Conservation (phyloP, 257 asterid genomes). For the Gardenia jasminoides region DNA sequence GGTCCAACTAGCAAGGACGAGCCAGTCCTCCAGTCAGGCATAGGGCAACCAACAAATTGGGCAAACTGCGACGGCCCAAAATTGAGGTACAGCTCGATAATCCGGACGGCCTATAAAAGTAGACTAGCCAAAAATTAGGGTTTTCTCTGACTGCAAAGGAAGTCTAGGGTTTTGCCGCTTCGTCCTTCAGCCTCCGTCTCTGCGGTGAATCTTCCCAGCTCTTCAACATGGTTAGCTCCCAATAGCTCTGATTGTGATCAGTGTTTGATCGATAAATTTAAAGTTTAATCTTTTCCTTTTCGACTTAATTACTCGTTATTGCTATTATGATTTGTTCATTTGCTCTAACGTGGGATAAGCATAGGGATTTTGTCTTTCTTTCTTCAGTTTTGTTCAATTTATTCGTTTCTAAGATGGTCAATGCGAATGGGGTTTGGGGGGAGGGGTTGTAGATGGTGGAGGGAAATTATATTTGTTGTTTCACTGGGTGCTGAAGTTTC, state of each 20-base stretch:
- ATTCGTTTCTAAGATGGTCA: not conserved
- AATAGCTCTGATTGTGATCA: not conserved
- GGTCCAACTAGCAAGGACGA: not conserved
- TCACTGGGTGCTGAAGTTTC: not conserved
- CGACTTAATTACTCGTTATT: not conserved
- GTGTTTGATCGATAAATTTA: not conserved
- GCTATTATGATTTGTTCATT: not conserved
- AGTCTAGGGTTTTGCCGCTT: constrained; percentile 8
- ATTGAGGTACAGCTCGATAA: not conserved
- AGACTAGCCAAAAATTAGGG: not conserved
- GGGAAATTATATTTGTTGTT: not conserved
- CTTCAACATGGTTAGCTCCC: constrained; percentile 19
- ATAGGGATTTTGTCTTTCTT: not conserved
- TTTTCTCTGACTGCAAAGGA: not conserved
- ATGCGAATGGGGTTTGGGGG: not conserved
- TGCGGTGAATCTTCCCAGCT: constrained; percentile 2
- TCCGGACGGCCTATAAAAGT: not conserved
- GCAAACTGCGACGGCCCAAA: constrained; percentile 6
- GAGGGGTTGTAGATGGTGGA: not conserved
- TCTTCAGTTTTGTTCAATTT: not conserved
- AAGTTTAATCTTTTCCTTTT: not conserved
- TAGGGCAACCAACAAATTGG: not conserved
- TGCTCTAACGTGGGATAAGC: no score
- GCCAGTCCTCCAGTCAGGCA: no score
- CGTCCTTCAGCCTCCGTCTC: constrained; percentile 2